phyloP scores from a whole-genome alignment of 73 alveolate genomes.

The Tetrahymena elliotti region DNA sequence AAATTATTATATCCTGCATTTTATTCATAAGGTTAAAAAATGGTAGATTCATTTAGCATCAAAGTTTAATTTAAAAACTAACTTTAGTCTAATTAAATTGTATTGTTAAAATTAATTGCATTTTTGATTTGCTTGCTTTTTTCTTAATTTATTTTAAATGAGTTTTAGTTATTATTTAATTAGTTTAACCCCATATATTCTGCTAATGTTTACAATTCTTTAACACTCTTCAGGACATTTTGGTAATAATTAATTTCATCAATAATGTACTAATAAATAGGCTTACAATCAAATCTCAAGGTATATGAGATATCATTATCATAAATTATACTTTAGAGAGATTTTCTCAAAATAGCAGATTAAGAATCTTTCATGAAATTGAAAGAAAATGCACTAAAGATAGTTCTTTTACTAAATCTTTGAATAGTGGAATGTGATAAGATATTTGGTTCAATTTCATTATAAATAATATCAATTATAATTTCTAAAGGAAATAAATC shows the following conservation, averaged over 20 bases:
- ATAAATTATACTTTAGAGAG: background rate
- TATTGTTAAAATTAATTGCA: background rate
- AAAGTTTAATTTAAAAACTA: background rate
- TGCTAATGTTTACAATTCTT: background rate
- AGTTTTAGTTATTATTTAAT: background rate
- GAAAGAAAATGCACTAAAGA: background rate
- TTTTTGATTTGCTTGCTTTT: background rate
- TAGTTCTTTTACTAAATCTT: background rate
- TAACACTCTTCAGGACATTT: background rate
- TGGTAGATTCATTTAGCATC: background rate
- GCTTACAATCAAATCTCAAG: background rate
- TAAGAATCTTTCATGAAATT: background rate
- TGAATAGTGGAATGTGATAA: background rate
- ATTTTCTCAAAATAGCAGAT: background rate
- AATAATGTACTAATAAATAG: background rate
- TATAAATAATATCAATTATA: background rate
- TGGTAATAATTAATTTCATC: background rate
- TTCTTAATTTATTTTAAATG: background rate
- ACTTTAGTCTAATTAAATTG: background rate
- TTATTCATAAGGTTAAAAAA: background rate
- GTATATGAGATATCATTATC: background rate
- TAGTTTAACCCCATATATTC: background rate
- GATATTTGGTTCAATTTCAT: background rate
- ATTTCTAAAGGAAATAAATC: background rate
- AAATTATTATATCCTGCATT: background rate